phyloP scores from a whole-genome alignment of 345 rosid genomes.

The Dipteronia dyeriana region DNA sequence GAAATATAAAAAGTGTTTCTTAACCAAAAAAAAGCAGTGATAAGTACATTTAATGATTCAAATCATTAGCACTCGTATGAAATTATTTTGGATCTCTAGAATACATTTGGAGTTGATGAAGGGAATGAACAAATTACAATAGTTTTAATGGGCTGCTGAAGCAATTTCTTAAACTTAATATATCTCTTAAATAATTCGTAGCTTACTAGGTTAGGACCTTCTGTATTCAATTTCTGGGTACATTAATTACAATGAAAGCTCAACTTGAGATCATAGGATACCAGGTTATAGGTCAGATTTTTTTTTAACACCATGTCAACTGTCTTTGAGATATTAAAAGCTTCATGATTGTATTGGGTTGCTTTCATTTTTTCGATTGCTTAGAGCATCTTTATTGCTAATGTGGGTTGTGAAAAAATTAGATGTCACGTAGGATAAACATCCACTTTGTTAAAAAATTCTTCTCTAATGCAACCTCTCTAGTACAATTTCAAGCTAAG shows the following conservation, averaged over 20 bases:
- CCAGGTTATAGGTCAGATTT: no score
- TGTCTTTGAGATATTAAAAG: neutral
- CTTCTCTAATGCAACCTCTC: no score
- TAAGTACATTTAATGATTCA: neutral
- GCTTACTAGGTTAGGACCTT: neutral
- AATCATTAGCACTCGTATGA: neutral
- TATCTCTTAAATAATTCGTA: neutral
- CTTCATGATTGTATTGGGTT: neutral
- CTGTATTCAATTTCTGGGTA: neutral
- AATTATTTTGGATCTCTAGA: neutral
- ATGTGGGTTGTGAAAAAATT: no score
- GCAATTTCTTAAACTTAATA: neutral
- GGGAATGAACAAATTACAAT: neutral
- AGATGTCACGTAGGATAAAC: no score
- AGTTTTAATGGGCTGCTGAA: neutral
- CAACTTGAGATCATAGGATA: neutral
- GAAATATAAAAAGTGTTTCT: neutral
- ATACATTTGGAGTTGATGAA: neutral
- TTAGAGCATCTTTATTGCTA: neutral
- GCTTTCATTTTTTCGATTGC: constrained; percentile 5
- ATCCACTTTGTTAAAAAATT: no score
- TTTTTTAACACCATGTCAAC: neutral
- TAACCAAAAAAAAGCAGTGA: neutral
- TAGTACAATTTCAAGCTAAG: no score
- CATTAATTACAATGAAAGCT: neutral